phyloP scores from a whole-genome alignment of 2,329 filamentous ascomycete genomes.

The Hypoxylon sp. region DNA sequence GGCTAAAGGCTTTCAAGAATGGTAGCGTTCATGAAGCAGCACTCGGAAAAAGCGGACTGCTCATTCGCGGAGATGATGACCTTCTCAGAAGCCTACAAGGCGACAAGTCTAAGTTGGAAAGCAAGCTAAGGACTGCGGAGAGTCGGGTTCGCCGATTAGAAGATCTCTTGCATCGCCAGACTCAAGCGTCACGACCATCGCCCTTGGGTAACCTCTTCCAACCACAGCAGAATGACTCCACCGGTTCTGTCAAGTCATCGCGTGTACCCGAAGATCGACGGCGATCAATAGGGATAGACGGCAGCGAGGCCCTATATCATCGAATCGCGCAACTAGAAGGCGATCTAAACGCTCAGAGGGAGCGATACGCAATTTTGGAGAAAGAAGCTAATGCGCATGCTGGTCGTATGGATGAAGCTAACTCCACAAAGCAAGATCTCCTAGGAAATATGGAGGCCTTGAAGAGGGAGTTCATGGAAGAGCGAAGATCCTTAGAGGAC shows the following conservation, averaged over 20 bases:
- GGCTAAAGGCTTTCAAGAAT: conserved; percentile 94
- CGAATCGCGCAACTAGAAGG: conserved; percentile 78
- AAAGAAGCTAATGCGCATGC: conserved; percentile 75
- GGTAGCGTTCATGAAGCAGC: conserved; percentile 94
- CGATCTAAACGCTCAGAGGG: conserved; percentile 81
- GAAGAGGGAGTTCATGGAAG: conserved; percentile 87
- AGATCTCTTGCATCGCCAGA: conserved; percentile 90
- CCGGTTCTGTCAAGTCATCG: conserved; percentile 64
- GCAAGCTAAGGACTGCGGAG: conserved; percentile 83
- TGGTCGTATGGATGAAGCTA: conserved; percentile 83
- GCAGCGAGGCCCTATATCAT: conserved; percentile 62
- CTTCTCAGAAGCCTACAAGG: conserved; percentile 82
- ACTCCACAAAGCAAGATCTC: conserved; percentile 93
- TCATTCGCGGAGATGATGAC: conserved; percentile 91
- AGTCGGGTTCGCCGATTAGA: conserved; percentile 93
- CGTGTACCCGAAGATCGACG: conserved; percentile 61
- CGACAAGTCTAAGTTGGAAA: conserved; percentile 82
- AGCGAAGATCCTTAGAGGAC: conserved; percentile 84
- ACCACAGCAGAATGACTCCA: conserved; percentile 64
- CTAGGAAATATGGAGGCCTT: conserved; percentile 95
- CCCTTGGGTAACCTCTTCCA: conserved; percentile 69
- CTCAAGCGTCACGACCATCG: conserved; percentile 68
- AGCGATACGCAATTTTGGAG: conserved; percentile 75
- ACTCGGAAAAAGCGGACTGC: conserved; percentile 86
- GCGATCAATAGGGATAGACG: conserved; percentile 61